Base-by-base conservation (phyloP, 345 rosid species). In the Eucalyptus guilfoylei region DNA sequence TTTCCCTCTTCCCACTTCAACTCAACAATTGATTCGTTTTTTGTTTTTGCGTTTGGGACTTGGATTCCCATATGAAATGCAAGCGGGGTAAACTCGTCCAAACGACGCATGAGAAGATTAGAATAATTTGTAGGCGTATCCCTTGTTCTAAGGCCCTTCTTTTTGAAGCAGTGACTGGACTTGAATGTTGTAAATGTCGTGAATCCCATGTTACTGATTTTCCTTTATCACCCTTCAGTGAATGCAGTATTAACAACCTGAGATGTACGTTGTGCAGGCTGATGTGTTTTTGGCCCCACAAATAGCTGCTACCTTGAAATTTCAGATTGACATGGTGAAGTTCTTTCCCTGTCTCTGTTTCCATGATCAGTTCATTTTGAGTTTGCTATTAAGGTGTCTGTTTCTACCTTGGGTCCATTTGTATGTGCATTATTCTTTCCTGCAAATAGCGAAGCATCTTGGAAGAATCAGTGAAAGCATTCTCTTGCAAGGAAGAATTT, bases 271-370 rank as follows among this genome's bases (percentile, higher is more conserved):
- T 50, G 90, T 83, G 88, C 93, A 94, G 95, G 94, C 94, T 85
- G 96, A 95, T 90, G 94, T 94, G 50, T 95, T 94, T 89, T 87
- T 95, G 92, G 95, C 93, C 83, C 95, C 95, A 37, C 94, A 95
- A 88, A 92, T 95, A 87, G 94, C 93, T 55, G 85, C 93, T 24
- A 44, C 49, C 16, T 49, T 10, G 60, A 90, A 91, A 90, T 93
- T 92, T 86, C 90, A 93, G 23, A 89, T 94, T n/a, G 93, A 92
- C 86, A 89, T 95, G 95, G 95, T 95, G 90, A 89, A 67, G 48
- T 52, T 86, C 62, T 52, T 64, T 37, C 69, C 48, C 34, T 34
- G 15, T 87, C 49, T 54, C 88, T 87, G 30, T 64, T 45, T 87
- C 34, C 49, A 40, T 8, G 48, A 55, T 87, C 67, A 30, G 50